phyloP scores from a whole-genome alignment of 257 asterid species.

The Ilex asprella region DNA sequence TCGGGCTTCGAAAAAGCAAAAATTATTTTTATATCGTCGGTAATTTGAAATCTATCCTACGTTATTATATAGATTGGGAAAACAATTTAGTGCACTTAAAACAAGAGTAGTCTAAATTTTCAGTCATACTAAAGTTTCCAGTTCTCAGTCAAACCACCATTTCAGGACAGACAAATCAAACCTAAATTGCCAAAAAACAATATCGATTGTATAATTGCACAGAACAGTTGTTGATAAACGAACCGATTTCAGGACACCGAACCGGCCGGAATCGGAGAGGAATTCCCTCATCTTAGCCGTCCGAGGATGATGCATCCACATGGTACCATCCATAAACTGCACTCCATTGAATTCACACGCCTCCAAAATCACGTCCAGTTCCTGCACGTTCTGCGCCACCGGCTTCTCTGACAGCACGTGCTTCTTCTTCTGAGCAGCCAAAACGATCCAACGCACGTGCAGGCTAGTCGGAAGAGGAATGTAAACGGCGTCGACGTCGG shows the following conservation, averaged over 20 bases:
- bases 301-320: conserved; percentile 90
- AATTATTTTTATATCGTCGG: too few relatives aligned
- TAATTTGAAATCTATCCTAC: too few relatives aligned
- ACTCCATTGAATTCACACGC: conserved; percentile 73
- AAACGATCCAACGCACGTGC: conserved; percentile 66
- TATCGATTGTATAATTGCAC: too few relatives aligned
- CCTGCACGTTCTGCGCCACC: conserved; percentile 45
- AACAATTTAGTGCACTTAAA: too few relatives aligned
- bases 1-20: too few relatives aligned
- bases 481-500: conserved; percentile 71
- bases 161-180: too few relatives aligned
- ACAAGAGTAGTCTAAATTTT: too few relatives aligned
- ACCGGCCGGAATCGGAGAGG: conserved; percentile 32
- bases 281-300: conserved; percentile 62
- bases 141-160: too few relatives aligned
- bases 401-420: conserved; percentile 74
- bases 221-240: not conserved
- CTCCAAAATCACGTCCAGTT: conserved; percentile 51
- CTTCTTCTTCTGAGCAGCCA: conserved; percentile 66
- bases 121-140: too few relatives aligned
- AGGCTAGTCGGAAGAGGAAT: conserved; percentile 69
- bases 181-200: too few relatives aligned
- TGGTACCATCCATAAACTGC: conserved; percentile 78
- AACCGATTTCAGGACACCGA: conserved; percentile 67
- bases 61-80: too few relatives aligned